Base-by-base conservation (phyloP, 176 grass and related monocot genomes). In the Avena insularis region DNA sequence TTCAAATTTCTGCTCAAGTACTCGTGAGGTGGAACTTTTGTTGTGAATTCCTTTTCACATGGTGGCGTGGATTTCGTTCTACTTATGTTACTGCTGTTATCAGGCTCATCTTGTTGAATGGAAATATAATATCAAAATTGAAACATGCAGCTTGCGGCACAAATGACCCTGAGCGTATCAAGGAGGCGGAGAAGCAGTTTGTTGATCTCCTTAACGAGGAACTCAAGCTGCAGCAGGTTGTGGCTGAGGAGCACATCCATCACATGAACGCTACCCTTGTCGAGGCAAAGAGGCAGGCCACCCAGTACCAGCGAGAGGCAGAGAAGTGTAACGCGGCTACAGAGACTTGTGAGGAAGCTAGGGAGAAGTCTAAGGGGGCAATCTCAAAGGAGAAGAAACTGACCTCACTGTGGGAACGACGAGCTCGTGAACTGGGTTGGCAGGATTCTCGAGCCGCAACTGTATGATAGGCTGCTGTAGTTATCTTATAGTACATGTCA, bases 241-340 rank as follows among this genome's bases (percentile, higher is more conserved):
- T 99, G 77, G 82, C 92, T 47, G 89, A 96, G 89, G 94, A 96
- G 75, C 97, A 96, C 33, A 91, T 59, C 68, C 92, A 91, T 63
- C 97, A 99, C 87, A 94, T 92, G 88, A 99, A 96, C 1, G 67
- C 86, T 25, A 96, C 97, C 7, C 85, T 99, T 54, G 78, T 92
- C 0, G 97, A 96, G 75, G 94, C 97, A 7, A 96, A 89, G 85
- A 93, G 93, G 84, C 82, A 89, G 84, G 97, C 92, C 85, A 93
- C 87, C 14, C 97, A 94, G 54, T 99, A 96, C 57, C 97, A 99
- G 61, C 88, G 73, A 63, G 97, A 99, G 81, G 68, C 90, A 5
- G 97, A 96, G 31, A 99, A 99, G 71, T 99, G 97, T 69, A 96
- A 93, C 79, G 92, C 92, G 35, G 97, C 97, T 10, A 99, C 97